Base-by-base conservation (phyloP, 495 filamentous ascomycete genomes). In the Penicillium crystallinum region DNA sequence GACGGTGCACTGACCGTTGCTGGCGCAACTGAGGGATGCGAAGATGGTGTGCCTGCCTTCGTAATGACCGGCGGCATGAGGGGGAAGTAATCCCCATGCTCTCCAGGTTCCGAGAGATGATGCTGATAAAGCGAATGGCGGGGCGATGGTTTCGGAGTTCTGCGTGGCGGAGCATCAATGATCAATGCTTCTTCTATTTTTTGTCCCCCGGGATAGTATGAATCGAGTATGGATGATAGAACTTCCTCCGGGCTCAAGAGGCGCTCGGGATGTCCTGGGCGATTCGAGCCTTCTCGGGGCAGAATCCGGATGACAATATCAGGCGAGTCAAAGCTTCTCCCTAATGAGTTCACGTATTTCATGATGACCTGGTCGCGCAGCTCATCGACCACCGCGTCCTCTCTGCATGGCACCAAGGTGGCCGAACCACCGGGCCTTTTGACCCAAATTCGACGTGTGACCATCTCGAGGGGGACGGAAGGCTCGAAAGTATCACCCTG, bases 381-480 rank as follows among this genome's bases (percentile, higher is more conserved):
- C 72, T 97, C 95, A 62, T 98, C 93, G 17, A 97, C 93, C 68
- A 98, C 67, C 59, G 95, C 89, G 62, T 96, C 90, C 61, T 92
- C 87, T 52, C 81, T 77, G 56, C 95, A 87, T 39, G 87, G 83
- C 34, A 98, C 87, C 56, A 91, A 72, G 21, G 93, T 98, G 49
- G 93, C 84, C 35, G 91, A 96, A 36, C 82, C 89, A 52, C 84
- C 81, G 11, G 85, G 85, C 53, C 93, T 78, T 72, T 85, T 91
- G 56, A 97, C 93, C 93, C 93, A 98, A 53, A 97, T 83, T 77
- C 93, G 96, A 62, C 89, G 81, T 36, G 81, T 81, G 50, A 81
- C 55, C 73, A 75, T 77, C 31, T 67, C 66, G 55, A 46, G 22
- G 39, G 53, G 47, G 53, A 52, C 57, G 23, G 54, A 49, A 30